Evolutionary conservation across 345 rosid species (phyloP).

Genomic region (Pseudoturritis turrita): DNA sequence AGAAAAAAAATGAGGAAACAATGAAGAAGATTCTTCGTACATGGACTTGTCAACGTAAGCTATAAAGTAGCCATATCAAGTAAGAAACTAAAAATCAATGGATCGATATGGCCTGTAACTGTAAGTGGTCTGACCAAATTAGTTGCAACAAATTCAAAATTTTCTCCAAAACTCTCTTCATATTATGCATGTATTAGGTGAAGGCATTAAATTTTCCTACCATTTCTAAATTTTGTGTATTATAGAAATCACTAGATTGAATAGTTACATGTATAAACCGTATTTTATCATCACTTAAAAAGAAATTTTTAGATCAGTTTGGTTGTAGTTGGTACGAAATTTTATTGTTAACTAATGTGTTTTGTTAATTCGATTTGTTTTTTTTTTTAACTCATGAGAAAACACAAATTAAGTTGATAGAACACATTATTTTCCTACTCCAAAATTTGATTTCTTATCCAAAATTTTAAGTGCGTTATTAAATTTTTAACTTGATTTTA

Average conservation of each 20-base stretch:
- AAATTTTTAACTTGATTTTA: too few species aligned
- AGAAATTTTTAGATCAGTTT: background rate
- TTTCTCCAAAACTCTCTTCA: background rate
- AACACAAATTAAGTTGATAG: too few species aligned
- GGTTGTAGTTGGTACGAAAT: background rate
- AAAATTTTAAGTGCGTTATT: too few species aligned
- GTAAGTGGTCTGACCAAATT: constrained; percentile 11
- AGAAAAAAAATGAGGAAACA: background rate
- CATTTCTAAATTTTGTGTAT: background rate
- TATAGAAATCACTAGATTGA: background rate
- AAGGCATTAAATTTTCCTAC: background rate
- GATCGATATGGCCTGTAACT: constrained; percentile 15
- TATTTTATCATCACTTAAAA: background rate
- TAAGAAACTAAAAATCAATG: constrained; percentile 11
- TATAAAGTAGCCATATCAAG: constrained; percentile 20
- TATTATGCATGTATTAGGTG: constrained; percentile 5
- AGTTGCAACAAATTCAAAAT: constrained; percentile 11
- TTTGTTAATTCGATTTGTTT: too few species aligned
- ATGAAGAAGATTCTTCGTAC: constrained; percentile 4
- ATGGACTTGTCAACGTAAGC: constrained; percentile 16
- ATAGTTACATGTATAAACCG: background rate
- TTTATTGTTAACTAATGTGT: too few species aligned
- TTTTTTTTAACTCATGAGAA: too few species aligned
- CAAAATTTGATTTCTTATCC: too few species aligned
- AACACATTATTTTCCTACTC: too few species aligned